Conservation (phyloP, 2,329 filamentous ascomycete species). For the Xylariales sp. region DNA sequence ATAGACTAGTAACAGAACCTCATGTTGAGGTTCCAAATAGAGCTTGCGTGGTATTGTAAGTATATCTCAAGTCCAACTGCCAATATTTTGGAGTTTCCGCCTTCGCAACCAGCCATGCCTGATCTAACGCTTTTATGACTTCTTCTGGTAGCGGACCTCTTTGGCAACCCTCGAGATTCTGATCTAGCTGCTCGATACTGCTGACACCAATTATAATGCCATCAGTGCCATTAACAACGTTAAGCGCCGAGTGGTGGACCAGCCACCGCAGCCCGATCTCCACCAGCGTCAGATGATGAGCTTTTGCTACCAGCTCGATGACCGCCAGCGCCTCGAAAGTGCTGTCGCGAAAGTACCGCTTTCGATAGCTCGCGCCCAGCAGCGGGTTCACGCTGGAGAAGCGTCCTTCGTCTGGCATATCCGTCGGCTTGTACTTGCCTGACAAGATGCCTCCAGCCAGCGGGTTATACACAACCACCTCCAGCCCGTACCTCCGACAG, state of each 20-base stretch:
- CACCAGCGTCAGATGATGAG: slow-evolving; percentile 59
- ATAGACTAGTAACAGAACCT: too few species aligned
- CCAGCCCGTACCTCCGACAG: slow-evolving; percentile 71
- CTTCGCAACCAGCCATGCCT: background rate
- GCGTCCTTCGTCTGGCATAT: slow-evolving; percentile 60
- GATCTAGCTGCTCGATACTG: background rate
- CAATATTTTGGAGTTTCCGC: slow-evolving; percentile 16
- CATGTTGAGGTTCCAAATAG: too few species aligned
- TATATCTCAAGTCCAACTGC: too few species aligned
- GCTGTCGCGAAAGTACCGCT: slow-evolving; percentile 67
- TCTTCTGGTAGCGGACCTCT: slow-evolving; percentile 1
- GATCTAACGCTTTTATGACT: background rate
- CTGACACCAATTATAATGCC: background rate
- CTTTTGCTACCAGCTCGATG: slow-evolving; percentile 64
- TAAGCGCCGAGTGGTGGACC: slow-evolving; percentile 63
- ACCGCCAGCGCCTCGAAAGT: slow-evolving; percentile 59
- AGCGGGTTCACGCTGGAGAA: slow-evolving; percentile 55
- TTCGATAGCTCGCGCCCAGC: slow-evolving; percentile 46
- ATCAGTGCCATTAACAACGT: slow-evolving; percentile 46
- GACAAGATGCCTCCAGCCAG: slow-evolving; percentile 76
- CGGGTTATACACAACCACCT: slow-evolving; percentile 79
- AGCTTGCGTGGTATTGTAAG: too few species aligned
- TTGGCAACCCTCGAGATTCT: background rate
- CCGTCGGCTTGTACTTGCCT: slow-evolving; percentile 67
- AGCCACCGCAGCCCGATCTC: slow-evolving; percentile 73